Base-by-base conservation (phyloP, 1,284 basidiomycete species). In the Exobasidium cylindrosporum region DNA sequence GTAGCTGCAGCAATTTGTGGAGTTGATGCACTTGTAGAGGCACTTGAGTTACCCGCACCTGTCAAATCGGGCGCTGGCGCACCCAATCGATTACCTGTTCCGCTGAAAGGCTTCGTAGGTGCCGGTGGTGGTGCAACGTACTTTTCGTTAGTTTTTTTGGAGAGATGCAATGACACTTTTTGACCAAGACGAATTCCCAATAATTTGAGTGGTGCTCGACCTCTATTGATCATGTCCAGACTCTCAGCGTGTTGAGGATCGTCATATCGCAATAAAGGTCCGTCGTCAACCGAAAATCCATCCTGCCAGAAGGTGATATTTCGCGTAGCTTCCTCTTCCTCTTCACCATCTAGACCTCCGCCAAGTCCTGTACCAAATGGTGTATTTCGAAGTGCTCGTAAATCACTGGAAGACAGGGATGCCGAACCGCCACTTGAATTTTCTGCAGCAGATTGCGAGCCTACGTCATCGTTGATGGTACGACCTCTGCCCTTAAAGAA, bases 271-370 rank as follows among this genome's bases (percentile, higher is more conserved):
- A 89, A 86, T 61, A 97, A 83, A 43, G 88, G 87, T 1, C 93
- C 92, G 69, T 94, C 91, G 73, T 95, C 92, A 60, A 98, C 87
- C 50, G 88, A 89, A 82, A 97, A 97, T 0, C 95, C 95, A 68
- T 97, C 87, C 35, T 88, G 84, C 95, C 96, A 98, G 81, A 98
- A 92, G 0, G 90, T 95, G 40, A 97, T 83, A 60, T 87, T 85
- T 11, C 95, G 87, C 52, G 88, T 86, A 0, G 66, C 67, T 28
- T 67, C 68, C 47, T 85, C 84, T 26, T 87, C 86, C 24, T 83
- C 85, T 0, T 62, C 60, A 11, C 72, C 71, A 14, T 67, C 73
- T 30, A 17, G 62, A 62, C 60, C 57, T 44, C 11, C 23, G n/a
- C 21, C 47, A 17, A 45, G 23, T 45, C 23, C 17, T 23, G 14